Base-by-base conservation (phyloP, 148 eudicot genomes). In the Pharnaceum exiguum region DNA sequence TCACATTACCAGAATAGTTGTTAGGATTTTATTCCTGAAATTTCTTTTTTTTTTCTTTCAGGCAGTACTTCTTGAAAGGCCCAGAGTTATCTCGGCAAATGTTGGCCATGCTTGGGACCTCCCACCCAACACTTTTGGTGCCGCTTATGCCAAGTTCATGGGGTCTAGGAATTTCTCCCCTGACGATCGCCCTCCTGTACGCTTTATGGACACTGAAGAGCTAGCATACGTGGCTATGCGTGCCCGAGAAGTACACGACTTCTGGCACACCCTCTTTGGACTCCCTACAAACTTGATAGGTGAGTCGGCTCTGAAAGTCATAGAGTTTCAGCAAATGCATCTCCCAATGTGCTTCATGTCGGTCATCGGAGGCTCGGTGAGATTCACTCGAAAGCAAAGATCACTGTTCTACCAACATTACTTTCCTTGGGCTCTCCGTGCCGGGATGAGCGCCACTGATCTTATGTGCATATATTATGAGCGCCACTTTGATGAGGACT, bases 251-350 rank as follows among this genome's bases (percentile, higher is more conserved):
- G 98, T 88, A 61, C 98, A 93, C 19, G 98, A 93, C 65, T 79
- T 93, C 55, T 93, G 98, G 98, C 98, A 88, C 77, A 93, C 98
- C 26, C 78, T 93, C 5, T 93, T 93, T 60, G 86, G 63, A 19
- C 90, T 93, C 36, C 95, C 90, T 11, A 93, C 98, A n/a, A 93
- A 93, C 71, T 69, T 93, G 82, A 79, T 88, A 16, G 96, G 96
- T 0, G 98, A 93, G 74, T 77, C 98, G 18, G 90, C 98, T 7
- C 73, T 93, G 13, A 93, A 93, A 74, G 95, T 93, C 16, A 85
- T 93, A 46, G 98, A 93, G 55, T 93, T 88, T 69, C 86, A 93
- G 75, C 96, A 93, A 73, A 93, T 93, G 98, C 45, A 79, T 5
- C 90, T 93, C 51, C 96, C 98, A 15, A 88, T 93, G 96, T 85